Conservation (phyloP, 2,329 filamentous ascomycete genomes). For the Colletotrichum ledebouriae region DNA sequence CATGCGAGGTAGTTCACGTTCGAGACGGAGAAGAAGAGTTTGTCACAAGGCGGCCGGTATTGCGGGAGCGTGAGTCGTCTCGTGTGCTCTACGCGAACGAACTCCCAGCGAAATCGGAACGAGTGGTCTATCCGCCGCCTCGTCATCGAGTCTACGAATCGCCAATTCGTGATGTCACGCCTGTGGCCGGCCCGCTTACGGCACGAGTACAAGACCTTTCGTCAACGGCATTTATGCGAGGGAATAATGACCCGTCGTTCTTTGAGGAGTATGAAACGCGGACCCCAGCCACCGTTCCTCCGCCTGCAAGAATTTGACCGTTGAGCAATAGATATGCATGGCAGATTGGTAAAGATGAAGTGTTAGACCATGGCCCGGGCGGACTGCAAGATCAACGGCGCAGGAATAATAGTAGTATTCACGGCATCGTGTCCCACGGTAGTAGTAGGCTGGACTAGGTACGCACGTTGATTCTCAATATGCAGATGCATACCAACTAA, state of each 20-base stretch:
- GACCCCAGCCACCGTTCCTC: constrained; percentile 48
- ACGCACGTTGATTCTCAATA: no score
- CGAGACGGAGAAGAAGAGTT: constrained; percentile 61
- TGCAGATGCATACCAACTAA: no score
- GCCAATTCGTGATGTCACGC: background rate
- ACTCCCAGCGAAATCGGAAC: background rate
- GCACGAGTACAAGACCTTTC: background rate
- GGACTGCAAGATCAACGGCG: no score
- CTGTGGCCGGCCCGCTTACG: background rate
- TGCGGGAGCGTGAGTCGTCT: constrained; percentile 48
- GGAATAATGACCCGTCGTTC: background rate
- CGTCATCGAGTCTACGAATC: background rate
- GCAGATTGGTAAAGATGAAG: no score
- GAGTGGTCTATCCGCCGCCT: background rate
- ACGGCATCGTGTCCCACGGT: no score
- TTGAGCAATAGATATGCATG: background rate
- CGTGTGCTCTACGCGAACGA: constrained; percentile 43
- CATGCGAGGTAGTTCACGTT: constrained; percentile 62
- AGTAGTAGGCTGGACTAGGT: no score
- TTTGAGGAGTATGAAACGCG: constrained; percentile 62
- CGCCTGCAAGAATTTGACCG: background rate
- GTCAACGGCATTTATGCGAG: background rate
- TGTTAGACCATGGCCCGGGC: no score
- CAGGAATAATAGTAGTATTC: no score
- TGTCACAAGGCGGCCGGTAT: constrained; percentile 58